Percentiles rank a stretch among this genome's conserved stretches.
phyloP scores from a whole-genome alignment of 768 basidiomycete genomes.

The Agaricus sinodeliciosus region DNA sequence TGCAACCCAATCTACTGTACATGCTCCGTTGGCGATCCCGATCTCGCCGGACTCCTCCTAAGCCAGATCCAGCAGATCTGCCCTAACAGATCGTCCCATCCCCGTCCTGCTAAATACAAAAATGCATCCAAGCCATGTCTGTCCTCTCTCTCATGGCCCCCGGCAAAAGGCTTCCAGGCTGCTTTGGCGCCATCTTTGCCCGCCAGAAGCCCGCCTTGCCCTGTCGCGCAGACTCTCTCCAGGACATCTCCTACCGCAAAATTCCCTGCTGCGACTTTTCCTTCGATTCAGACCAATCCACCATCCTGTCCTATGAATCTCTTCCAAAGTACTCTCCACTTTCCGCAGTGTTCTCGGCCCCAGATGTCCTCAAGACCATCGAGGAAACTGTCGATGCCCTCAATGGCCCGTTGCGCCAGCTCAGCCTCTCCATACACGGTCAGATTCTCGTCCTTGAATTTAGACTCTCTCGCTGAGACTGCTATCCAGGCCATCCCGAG shows the following conservation, averaged over 20 bases:
- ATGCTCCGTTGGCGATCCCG: constrained; percentile 9
- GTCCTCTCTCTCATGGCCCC: constrained; percentile 17
- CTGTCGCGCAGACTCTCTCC: background rate
- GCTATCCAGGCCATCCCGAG: constrained; percentile 54
- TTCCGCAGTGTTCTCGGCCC: constrained; percentile 13
- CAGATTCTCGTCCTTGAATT: constrained; percentile 14
- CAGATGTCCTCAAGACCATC: constrained; percentile 46
- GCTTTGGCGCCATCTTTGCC: constrained; percentile 27
- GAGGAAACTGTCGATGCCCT: constrained; percentile 47
- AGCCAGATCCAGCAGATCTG: constrained; percentile 5
- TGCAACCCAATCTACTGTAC: background rate
- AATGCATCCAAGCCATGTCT: constrained; percentile 11
- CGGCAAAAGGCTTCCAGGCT: constrained; percentile 22
- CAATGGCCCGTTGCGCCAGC: constrained; percentile 43
- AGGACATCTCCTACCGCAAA: constrained; percentile 25
- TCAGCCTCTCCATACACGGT: constrained; percentile 75
- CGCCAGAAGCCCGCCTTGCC: constrained; percentile 12
- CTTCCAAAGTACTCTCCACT: constrained; percentile 36
- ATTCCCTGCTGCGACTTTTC: constrained; percentile 38
- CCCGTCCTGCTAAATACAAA: constrained; percentile 12
- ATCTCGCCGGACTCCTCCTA: constrained; percentile 14
- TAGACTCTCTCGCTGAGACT: constrained; percentile 4
- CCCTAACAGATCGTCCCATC: constrained; percentile 12
- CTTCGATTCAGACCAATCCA: constrained; percentile 20
- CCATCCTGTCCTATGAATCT: constrained; percentile 21